Evolutionary conservation across 2,329 filamentous ascomycete genomes (phyloP).

Genomic region (Lachnellula hyalina): DNA sequence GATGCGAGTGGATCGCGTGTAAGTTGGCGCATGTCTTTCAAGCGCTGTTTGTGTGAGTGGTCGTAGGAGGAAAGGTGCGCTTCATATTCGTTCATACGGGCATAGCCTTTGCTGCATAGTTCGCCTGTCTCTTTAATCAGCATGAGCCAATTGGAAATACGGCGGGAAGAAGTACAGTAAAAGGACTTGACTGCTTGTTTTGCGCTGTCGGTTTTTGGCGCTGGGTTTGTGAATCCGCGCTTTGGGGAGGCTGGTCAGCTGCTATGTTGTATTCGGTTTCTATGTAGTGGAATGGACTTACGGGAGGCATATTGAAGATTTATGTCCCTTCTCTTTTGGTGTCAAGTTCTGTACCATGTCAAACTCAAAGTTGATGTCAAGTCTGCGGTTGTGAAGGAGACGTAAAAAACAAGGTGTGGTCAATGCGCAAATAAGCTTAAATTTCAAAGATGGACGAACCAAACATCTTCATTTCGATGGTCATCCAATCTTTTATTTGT

Average conservation of each 20-base stretch:
- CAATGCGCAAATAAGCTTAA: slow-evolving; percentile 19
- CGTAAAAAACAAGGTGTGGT: slow-evolving; percentile 22
- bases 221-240: slow-evolving; percentile 42
- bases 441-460: slow-evolving; percentile 3
- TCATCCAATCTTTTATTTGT: not conserved
- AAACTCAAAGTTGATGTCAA: not conserved
- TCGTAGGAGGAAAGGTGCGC: slow-evolving; percentile 92
- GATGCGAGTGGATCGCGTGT: slow-evolving; percentile 64
- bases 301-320: slow-evolving; percentile 46
- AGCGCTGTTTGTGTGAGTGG: slow-evolving; percentile 86
- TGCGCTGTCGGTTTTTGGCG: slow-evolving; percentile 53
- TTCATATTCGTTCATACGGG: slow-evolving; percentile 93
- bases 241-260: slow-evolving; percentile 20
- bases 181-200: slow-evolving; percentile 75
- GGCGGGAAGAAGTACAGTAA: slow-evolving; percentile 49
- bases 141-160: not conserved
- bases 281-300: slow-evolving; percentile 30
- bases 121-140: slow-evolving; percentile 41
- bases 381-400: not conserved
- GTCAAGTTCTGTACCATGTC: not conserved
- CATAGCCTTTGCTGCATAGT: slow-evolving; percentile 90
- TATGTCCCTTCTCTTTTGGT: not conserved
- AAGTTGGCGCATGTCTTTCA: slow-evolving; percentile 84
- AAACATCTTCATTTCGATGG: slow-evolving; percentile 11
- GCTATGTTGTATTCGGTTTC: not conserved